Evolutionary conservation across 495 filamentous ascomycete genomes (phyloP), one percentile per base, ranked within the genome.

Genomic region (Penicillium simplicissimum): DNA sequence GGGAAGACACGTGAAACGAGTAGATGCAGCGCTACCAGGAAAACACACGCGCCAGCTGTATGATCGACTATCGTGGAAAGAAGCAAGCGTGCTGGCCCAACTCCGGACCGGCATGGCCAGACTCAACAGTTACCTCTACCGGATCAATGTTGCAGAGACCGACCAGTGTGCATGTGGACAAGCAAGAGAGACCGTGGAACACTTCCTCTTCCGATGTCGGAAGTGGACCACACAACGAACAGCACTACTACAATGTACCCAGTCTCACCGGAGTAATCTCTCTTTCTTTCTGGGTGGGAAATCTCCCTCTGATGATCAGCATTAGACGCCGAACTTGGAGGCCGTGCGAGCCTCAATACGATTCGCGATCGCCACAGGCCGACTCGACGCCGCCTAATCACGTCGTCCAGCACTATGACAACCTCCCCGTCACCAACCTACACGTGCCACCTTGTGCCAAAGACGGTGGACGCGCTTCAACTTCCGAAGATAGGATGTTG

Each of bases 221-320:
- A 72, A 64, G 53, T 74, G 60, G 73, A 69, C 67, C 4, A 47
- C 63, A 42, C 40, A 74, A 35, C 67, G 68, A 65, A 63, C 52
- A 58, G 62, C 69, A 64, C 65, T 79, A 54, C 64, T 76, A n/a
- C 60, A 71, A 67, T 72, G 40, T 43, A 73, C 71, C 52, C 28
- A 67, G 2, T 68, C 63, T 52, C 63, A 67, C 60, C 62, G 70
- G 70, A 64, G 71, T 8, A 74, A 74, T 49, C 64, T 79, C 42
- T 74, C 62, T 54, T 74, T 69, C 55, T 74, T 72, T 62, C 55
- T 75, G 54, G 68, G 67, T 33, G 71, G 69, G 25, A 71, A 72
- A 54, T 62, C 61, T 35, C 64, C 56, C 43, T 71, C 61, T 1
- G 66, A 77, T 65, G 28, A 68, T 56, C 63, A 74, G 45, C 49